Conservation (phyloP, 1,139 yeast species). For the Pichia sp. region DNA sequence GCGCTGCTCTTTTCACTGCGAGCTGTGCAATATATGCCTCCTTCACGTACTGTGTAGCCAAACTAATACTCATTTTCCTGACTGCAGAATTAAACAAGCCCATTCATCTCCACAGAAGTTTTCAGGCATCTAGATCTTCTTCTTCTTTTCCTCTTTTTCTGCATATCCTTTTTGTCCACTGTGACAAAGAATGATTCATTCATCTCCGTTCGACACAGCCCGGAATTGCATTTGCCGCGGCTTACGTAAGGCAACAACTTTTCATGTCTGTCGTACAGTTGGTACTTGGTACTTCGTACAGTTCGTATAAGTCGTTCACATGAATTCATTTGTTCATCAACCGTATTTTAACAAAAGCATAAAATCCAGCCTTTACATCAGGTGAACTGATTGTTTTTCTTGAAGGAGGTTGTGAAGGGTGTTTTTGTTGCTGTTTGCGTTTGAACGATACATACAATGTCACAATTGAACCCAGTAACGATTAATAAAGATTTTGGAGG, state of each 20-base stretch:
- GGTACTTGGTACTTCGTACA: not conserved
- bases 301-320: not conserved
- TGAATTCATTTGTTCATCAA: not conserved
- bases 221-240: no score
- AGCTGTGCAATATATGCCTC: conserved; percentile 78
- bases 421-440: no score
- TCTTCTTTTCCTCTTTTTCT: not conserved
- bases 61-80: conserved; percentile 2
- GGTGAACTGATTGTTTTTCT: no score
- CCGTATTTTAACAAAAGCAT: no score
- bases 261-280: not conserved
- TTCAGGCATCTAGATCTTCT: no score
- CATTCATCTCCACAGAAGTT: not conserved
- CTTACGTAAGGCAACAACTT: no score
- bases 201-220: no score
- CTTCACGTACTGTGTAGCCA: conserved; percentile 28
- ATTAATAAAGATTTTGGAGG: conserved; percentile 75
- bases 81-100: not conserved
- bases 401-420: no score
- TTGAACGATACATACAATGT: conserved; percentile 3
- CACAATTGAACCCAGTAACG: conserved; percentile 67
- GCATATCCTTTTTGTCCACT: not conserved
- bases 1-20: conserved; percentile 86
- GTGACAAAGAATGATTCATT: not conserved
- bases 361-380: no score